Conservation (phyloP, 352 stramenopile species). For the Phytopythium montanum region DNA sequence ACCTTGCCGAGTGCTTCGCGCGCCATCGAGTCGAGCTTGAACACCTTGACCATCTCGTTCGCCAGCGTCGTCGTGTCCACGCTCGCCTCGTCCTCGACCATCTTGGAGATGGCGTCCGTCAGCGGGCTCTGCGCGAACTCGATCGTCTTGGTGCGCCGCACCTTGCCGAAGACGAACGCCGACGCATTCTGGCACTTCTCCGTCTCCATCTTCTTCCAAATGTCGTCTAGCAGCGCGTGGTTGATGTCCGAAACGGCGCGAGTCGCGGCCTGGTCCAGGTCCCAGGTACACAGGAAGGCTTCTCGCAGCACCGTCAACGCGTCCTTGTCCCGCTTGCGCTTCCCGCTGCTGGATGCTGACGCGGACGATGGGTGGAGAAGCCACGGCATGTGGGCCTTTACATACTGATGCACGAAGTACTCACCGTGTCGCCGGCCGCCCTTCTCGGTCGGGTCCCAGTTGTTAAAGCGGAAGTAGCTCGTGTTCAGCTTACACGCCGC, state of each 20-base stretch:
- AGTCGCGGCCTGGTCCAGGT: slow-evolving; percentile 62
- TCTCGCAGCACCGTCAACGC: slow-evolving; percentile 62
- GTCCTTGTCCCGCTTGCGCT: slow-evolving; percentile 56
- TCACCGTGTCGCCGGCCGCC: slow-evolving; percentile 60
- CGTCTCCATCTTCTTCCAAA: slow-evolving; percentile 81
- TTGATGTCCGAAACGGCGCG: slow-evolving; percentile 77
- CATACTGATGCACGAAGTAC: slow-evolving; percentile 83
- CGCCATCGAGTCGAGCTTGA: slow-evolving; percentile 81
- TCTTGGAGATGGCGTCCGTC: slow-evolving; percentile 53
- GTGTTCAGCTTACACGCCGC: slow-evolving; percentile 64
- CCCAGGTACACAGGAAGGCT: slow-evolving; percentile 82
- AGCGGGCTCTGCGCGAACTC: slow-evolving; percentile 60
- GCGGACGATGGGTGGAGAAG: slow-evolving; percentile 60
- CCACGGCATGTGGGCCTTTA: slow-evolving; percentile 74
- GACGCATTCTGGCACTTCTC: slow-evolving; percentile 63
- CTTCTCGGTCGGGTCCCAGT: slow-evolving; percentile 71
- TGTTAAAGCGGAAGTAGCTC: slow-evolving; percentile 75
- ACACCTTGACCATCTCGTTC: slow-evolving; percentile 61
- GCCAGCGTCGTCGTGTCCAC: slow-evolving; percentile 52
- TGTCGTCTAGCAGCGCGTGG: slow-evolving; percentile 68
- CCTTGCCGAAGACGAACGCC: slow-evolving; percentile 71
- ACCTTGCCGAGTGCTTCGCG: slow-evolving; percentile 65
- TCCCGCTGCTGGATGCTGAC: slow-evolving; percentile 37
- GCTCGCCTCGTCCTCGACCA: slow-evolving; percentile 55
- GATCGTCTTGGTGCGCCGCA: slow-evolving; percentile 60